These are phyloP conservation scores for Begonia masoniana DNA, from an alignment of 306 rosid genomes.

Conservation along the genomic window DNA sequence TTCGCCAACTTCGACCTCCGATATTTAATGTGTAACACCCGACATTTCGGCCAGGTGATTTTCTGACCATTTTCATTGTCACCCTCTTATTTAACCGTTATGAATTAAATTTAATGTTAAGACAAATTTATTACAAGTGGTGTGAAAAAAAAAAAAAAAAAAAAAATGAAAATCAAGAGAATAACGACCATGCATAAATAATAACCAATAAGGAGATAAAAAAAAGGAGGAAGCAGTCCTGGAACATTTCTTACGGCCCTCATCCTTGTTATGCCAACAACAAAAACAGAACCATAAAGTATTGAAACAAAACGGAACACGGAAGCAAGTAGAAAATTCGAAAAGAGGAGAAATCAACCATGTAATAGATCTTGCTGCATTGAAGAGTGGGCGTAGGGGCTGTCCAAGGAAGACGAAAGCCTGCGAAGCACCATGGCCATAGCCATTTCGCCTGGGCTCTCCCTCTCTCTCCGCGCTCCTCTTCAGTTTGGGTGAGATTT, in stretches of 20 bases:
- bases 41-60: no score
- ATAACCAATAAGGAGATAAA: no score
- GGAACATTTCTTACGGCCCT: not conserved
- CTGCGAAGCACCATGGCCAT: slow-evolving; percentile 93
- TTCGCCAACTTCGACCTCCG: no score
- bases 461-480: slow-evolving; percentile 4
- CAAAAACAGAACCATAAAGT: not conserved
- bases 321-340: not conserved
- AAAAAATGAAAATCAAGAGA: not conserved
- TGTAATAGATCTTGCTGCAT: slow-evolving; percentile 50
- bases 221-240: not conserved
- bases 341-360: slow-evolving; percentile 25
- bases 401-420: slow-evolving; percentile 65
- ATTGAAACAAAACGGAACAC: not conserved
- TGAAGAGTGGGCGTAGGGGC: slow-evolving; percentile 61
- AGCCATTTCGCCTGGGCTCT: slow-evolving; percentile 32
- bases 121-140: no score
- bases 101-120: no score
- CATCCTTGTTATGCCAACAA: not conserved
- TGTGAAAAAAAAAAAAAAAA: no score
- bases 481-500: slow-evolving; percentile 14
- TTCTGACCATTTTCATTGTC: no score
- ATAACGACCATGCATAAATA: no score
- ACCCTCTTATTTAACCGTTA: no score
- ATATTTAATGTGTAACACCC: no score